These are phyloP conservation scores for Clonostachys sp. DNA, from an alignment of 2,329 filamentous ascomycete genomes.

Conservation along the genomic window DNA sequence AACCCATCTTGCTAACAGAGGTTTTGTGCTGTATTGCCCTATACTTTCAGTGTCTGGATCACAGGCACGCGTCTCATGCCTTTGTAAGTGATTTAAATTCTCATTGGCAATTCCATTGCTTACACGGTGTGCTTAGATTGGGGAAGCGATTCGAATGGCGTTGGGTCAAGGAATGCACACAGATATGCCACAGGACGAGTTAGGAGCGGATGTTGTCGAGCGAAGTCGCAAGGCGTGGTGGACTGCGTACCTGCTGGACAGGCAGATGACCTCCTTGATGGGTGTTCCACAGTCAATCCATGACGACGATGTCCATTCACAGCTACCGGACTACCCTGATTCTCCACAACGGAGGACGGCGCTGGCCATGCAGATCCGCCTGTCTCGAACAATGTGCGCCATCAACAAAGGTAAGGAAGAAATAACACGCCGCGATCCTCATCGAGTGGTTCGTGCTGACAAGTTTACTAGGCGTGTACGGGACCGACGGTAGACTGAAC, in stretches of 20 bases:
- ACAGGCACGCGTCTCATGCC: constrained; percentile 36
- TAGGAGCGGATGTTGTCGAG: constrained; percentile 33
- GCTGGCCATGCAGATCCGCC: constrained; percentile 22
- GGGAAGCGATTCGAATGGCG: constrained; percentile 45
- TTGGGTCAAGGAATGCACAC: constrained; percentile 47
- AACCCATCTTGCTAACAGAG: constrained; percentile 41
- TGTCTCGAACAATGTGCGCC: constrained; percentile 19
- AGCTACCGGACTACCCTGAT: constrained; percentile 21
- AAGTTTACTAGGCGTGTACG: constrained; percentile 16
- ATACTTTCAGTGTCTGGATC: constrained; percentile 48
- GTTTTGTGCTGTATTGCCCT: constrained; percentile 45
- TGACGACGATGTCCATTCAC: constrained; percentile 43
- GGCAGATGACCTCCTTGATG: constrained; percentile 49
- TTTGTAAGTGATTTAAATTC: constrained; percentile 22
- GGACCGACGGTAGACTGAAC: constrained; percentile 17
- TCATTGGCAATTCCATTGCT: background rate
- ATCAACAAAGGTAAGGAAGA: constrained; percentile 6
- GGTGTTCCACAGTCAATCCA: constrained; percentile 42
- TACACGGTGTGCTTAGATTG: constrained; percentile 24
- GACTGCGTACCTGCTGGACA: constrained; percentile 47
- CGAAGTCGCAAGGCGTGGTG: constrained; percentile 46
- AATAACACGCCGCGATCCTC: too few species aligned
- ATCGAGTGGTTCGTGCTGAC: background rate
- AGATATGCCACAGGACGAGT: constrained; percentile 36
- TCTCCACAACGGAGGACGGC: constrained; percentile 16